phyloP scores from a whole-genome alignment of 2,329 filamentous ascomycete species.

The Colletotrichum tanaceti region DNA sequence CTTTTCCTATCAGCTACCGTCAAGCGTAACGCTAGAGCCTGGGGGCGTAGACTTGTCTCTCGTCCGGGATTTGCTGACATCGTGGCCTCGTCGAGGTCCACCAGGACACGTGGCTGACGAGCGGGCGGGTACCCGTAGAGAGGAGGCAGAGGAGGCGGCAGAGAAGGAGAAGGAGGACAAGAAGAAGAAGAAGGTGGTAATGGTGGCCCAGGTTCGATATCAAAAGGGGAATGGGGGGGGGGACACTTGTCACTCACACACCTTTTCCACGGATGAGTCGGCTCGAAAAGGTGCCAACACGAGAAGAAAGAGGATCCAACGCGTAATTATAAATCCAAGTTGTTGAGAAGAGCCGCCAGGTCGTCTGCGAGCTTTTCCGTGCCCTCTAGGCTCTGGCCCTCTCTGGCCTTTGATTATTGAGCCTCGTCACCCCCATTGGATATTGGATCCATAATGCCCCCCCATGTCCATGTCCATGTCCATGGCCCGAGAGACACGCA shows the following conservation, averaged over 20 bases:
- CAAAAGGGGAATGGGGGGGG: not conserved
- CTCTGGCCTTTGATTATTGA: slow-evolving; percentile 3
- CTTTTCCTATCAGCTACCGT: slow-evolving; percentile 16
- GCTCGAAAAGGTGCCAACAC: slow-evolving; percentile 5
- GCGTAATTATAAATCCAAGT: slow-evolving; percentile 32
- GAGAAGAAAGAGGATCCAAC: not conserved
- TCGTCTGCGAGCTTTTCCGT: slow-evolving; percentile 33
- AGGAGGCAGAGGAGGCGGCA: not conserved
- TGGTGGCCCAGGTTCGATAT: not conserved
- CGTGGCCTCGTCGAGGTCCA: not conserved
- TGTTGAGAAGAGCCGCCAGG: slow-evolving; percentile 1
- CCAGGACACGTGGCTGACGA: slow-evolving; percentile 8
- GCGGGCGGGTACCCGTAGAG: not conserved
- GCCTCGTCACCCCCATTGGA: slow-evolving; percentile 14
- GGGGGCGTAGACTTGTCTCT: not conserved
- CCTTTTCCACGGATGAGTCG: slow-evolving; percentile 33
- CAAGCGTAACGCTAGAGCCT: not conserved
- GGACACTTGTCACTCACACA: too few species aligned
- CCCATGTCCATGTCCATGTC: too few species aligned
- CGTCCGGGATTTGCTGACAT: not conserved
- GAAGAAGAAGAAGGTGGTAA: too few species aligned
- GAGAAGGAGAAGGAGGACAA: too few species aligned
- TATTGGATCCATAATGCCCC: too few species aligned
- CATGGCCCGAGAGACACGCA: not conserved
- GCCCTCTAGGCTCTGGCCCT: too few species aligned